Conservation (phyloP, 352 stramenopile species). For the Blastocystis sp. region DNA sequence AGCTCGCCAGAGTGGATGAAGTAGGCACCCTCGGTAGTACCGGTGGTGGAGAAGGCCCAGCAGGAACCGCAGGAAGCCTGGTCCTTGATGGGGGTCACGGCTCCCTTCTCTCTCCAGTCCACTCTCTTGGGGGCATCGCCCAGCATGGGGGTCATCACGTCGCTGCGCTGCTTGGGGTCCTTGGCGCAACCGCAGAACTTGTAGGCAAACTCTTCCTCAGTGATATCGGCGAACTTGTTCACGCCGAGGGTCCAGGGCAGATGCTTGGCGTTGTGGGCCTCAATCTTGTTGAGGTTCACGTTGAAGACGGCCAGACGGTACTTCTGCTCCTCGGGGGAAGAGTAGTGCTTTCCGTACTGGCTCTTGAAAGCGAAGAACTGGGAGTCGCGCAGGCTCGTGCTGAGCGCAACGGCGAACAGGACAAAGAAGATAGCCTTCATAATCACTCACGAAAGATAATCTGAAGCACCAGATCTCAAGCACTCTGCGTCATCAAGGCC, state of each 20-base stretch:
- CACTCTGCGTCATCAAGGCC: not conserved
- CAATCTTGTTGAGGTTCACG: slow-evolving; percentile 72
- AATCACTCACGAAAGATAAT: not conserved
- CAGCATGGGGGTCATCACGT: slow-evolving; percentile 1
- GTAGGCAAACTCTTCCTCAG: slow-evolving; percentile 72
- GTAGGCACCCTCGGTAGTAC: slow-evolving; percentile 84
- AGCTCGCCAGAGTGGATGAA: slow-evolving; percentile 78
- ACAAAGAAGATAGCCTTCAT: slow-evolving; percentile 69
- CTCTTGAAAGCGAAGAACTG: slow-evolving; percentile 41
- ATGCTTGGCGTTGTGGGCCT: slow-evolving; percentile 71
- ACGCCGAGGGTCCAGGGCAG: slow-evolving; percentile 72
- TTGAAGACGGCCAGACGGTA: slow-evolving; percentile 71
- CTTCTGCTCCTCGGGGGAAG: slow-evolving; percentile 58
- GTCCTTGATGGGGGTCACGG: slow-evolving; percentile 86
- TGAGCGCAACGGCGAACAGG: slow-evolving; percentile 64
- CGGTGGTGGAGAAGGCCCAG: slow-evolving; percentile 89
- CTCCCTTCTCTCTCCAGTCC: slow-evolving; percentile 78
- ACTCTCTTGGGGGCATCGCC: slow-evolving; percentile 72
- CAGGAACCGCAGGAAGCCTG: slow-evolving; percentile 90
- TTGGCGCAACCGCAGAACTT: slow-evolving; percentile 72
- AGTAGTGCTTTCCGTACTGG: slow-evolving; percentile 54
- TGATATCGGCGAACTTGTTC: slow-evolving; percentile 74
- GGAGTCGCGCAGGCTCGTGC: slow-evolving; percentile 51
- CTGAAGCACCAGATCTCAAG: not conserved
- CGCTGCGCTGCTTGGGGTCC: slow-evolving; percentile 36